Percentiles rank a stretch among this genome's conserved stretches.
Evolutionary conservation across 2,329 filamentous ascomycete genomes (phyloP).

Genomic region (Penicillium oxalicum): DNA sequence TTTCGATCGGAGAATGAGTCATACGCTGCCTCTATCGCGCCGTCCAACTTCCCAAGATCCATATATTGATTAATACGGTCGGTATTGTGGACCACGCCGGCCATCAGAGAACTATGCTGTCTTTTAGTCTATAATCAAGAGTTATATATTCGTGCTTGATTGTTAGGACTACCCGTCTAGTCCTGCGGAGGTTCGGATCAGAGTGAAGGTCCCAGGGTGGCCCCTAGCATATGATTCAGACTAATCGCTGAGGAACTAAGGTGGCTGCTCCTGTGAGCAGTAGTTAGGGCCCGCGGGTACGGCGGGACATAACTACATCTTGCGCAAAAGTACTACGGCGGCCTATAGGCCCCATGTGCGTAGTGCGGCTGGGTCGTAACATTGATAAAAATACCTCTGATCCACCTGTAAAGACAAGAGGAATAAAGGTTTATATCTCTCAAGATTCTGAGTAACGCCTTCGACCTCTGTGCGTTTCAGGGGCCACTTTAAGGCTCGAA

Average conservation of each 20-base stretch:
- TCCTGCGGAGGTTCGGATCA: no score
- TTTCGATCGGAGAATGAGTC: slow-evolving; percentile 9
- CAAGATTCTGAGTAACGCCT: slow-evolving; percentile 11
- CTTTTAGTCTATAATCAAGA: slow-evolving; percentile 5
- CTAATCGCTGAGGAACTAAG: no score
- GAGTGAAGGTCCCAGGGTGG: no score
- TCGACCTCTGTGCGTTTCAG: slow-evolving; percentile 23
- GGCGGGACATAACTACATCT: no score
- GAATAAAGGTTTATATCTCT: slow-evolving; percentile 23
- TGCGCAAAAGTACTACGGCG: no score
- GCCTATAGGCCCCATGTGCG: no score
- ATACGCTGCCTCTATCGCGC: slow-evolving; percentile 5
- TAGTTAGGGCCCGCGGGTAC: no score
- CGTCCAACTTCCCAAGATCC: slow-evolving; percentile 8
- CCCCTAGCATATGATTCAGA: no score
- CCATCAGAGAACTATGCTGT: slow-evolving; percentile 4
- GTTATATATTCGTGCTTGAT: slow-evolving; percentile 1
- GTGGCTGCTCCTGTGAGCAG: no score
- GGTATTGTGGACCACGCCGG: slow-evolving; percentile 1
- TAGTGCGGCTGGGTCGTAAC: no score
- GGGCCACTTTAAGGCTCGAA: slow-evolving; percentile 30
- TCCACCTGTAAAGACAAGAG: slow-evolving; percentile 22
- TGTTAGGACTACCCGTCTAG: no score
- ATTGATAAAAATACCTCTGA: slow-evolving; percentile 23
- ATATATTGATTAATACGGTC: neutral